Conservation (phyloP, 306 rosid genomes). For the Casuarina glauca region DNA sequence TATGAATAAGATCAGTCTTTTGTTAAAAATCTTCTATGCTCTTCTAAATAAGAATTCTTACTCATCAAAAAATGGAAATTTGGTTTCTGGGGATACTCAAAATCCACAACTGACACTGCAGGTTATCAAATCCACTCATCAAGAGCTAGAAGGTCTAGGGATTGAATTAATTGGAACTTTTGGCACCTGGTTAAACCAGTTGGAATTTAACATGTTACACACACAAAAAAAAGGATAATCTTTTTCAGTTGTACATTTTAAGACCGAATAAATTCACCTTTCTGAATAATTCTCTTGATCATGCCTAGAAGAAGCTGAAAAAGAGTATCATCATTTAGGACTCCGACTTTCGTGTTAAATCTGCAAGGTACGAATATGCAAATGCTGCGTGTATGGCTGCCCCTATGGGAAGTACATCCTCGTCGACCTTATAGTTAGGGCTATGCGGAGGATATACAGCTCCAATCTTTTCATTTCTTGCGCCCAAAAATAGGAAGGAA, state of each 20-base stretch:
- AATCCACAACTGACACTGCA: background rate
- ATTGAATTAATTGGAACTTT: background rate
- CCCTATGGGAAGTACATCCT: conserved; percentile 71
- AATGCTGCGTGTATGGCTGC: conserved; percentile 88
- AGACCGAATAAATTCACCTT: background rate
- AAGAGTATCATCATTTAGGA: conserved; percentile 2
- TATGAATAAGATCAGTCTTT: background rate
- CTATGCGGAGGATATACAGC: conserved; percentile 60
- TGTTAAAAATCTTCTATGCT: too few relatives aligned
- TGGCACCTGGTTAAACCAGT: too few relatives aligned
- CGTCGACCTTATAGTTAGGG: conserved; percentile 62
- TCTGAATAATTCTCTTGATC: background rate
- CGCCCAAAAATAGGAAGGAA: conserved; percentile 60
- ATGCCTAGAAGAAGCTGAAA: background rate
- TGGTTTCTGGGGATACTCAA: background rate
- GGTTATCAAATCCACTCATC: background rate
- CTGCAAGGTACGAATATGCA: conserved; percentile 64
- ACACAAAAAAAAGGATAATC: background rate
- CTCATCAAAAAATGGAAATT: background rate
- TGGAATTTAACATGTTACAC: too few relatives aligned
- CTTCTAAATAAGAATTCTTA: background rate
- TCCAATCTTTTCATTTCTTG: conserved; percentile 59
- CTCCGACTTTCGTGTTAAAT: conserved; percentile 41
- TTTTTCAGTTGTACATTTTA: background rate
- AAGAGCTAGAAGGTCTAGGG: background rate